These are phyloP conservation scores for Microsporum audouinii DNA, from an alignment of 2,329 filamentous ascomycete species.

Conservation along the genomic window DNA sequence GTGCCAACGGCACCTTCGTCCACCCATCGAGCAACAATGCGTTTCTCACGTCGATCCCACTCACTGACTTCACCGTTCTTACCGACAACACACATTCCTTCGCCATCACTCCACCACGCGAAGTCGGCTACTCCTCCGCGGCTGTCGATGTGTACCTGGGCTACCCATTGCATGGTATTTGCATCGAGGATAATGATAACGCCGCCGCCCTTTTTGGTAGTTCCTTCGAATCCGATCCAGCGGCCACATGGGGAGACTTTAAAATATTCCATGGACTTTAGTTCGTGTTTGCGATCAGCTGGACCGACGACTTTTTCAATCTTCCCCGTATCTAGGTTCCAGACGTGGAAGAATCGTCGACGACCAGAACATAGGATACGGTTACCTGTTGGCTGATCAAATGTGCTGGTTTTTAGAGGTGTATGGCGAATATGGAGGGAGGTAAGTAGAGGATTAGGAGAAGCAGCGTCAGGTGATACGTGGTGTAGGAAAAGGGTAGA, in stretches of 20 bases:
- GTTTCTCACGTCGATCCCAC: constrained; percentile 59
- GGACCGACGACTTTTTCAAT: constrained; percentile 71
- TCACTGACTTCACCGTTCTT: constrained; percentile 85
- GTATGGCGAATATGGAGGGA: constrained; percentile 77
- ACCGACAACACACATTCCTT: constrained; percentile 69
- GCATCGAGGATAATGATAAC: constrained; percentile 75
- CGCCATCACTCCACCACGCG: constrained; percentile 78
- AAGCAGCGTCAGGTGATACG: constrained; percentile 63
- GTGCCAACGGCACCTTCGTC: constrained; percentile 84
- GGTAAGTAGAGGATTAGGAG: constrained; percentile 78
- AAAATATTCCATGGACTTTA: constrained; percentile 84
- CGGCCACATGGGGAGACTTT: constrained; percentile 74
- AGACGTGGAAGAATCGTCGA: constrained; percentile 84
- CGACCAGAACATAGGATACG: constrained; percentile 82
- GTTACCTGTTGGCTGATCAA: constrained; percentile 59
- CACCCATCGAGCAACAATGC: constrained; percentile 70
- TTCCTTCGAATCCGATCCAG: constrained; percentile 73
- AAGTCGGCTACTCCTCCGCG: constrained; percentile 80
- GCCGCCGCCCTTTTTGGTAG: constrained; percentile 73
- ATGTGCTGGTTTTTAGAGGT: constrained; percentile 72
- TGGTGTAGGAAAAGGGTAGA: constrained; percentile 84
- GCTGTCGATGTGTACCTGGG: constrained; percentile 70
- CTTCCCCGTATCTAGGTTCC: constrained; percentile 71
- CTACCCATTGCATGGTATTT: constrained; percentile 73
- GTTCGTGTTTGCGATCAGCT: constrained; percentile 61